Conservation (phyloP, 2,329 filamentous ascomycete species). For the Herpotrichia juniperi region DNA sequence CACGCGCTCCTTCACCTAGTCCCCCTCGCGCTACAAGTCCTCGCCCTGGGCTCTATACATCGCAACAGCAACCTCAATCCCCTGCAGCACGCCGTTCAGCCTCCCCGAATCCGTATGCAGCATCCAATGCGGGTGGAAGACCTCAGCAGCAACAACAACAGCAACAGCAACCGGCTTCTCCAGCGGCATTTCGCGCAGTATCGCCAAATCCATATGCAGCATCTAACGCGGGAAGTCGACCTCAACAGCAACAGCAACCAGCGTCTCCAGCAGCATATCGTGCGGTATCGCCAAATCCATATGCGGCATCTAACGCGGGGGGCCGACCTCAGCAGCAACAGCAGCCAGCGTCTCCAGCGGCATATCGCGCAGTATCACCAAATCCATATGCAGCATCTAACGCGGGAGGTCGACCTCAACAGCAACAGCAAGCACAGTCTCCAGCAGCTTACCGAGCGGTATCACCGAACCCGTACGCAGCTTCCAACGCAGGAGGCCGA, state of each 20-base stretch:
- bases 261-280: constrained; percentile 10
- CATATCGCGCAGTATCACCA: constrained; percentile 55
- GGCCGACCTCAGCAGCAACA: constrained; percentile 23
- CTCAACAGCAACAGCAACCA: constrained; percentile 23
- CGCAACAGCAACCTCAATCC: constrained; percentile 19
- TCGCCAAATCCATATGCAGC: constrained; percentile 70
- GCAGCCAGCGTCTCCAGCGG: constrained; percentile 14
- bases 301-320: constrained; percentile 48
- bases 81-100: constrained; percentile 14
- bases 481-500: constrained; percentile 34
- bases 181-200: constrained; percentile 14
- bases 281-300: constrained; percentile 66
- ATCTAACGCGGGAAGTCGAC: constrained; percentile 35
- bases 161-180: constrained; percentile 17
- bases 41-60: constrained; percentile 59
- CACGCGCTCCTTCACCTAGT: constrained; percentile 68
- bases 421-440: constrained; percentile 20
- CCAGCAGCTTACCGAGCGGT: constrained; percentile 16
- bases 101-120: constrained; percentile 69
- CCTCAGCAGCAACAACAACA: constrained; percentile 52
- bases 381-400: constrained; percentile 63
- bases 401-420: constrained; percentile 31
- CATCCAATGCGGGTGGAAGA: constrained; percentile 33
- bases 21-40: constrained; percentile 65
- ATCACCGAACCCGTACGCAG: constrained; percentile 69